These are phyloP conservation scores for Neofusicoccum umdonicola DNA, from an alignment of 2,329 filamentous ascomycete species.

Conservation along the genomic window DNA sequence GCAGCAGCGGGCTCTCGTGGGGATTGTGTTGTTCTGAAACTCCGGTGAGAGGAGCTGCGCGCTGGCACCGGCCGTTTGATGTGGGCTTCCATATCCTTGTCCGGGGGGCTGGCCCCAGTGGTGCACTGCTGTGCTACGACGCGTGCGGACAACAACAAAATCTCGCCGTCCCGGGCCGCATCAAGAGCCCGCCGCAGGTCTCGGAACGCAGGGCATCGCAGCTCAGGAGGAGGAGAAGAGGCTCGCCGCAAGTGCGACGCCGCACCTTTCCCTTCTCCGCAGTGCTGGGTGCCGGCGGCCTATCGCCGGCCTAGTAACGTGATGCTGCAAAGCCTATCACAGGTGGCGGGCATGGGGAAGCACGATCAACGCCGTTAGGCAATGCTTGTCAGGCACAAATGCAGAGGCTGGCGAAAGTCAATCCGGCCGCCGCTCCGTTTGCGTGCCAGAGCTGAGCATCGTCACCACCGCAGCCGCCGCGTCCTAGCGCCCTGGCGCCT, in stretches of 20 bases:
- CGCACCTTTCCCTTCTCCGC: not conserved
- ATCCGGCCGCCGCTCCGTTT: not conserved
- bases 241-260: not conserved
- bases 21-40: constrained; percentile 15
- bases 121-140: constrained; percentile 11
- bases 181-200: not conserved
- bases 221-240: not conserved
- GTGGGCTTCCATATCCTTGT: constrained; percentile 15
- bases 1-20: constrained; percentile 7
- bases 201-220: not conserved
- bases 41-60: constrained; percentile 15
- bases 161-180: constrained; percentile 4
- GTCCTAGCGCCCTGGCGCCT: not conserved
- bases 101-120: constrained; percentile 13
- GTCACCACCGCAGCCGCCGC: not conserved
- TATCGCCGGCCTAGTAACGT: constrained; percentile 5
- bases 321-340: constrained; percentile 16
- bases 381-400: constrained; percentile 13
- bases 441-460: not conserved
- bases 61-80: constrained; percentile 14
- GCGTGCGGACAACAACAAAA: constrained; percentile 14
- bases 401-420: not conserved
- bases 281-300: constrained; percentile 1
- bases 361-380: constrained; percentile 9
- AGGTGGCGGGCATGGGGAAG: constrained; percentile 8